phyloP scores from a whole-genome alignment of 2,329 filamentous ascomycete genomes.

The Colletotrichum truncatum region DNA sequence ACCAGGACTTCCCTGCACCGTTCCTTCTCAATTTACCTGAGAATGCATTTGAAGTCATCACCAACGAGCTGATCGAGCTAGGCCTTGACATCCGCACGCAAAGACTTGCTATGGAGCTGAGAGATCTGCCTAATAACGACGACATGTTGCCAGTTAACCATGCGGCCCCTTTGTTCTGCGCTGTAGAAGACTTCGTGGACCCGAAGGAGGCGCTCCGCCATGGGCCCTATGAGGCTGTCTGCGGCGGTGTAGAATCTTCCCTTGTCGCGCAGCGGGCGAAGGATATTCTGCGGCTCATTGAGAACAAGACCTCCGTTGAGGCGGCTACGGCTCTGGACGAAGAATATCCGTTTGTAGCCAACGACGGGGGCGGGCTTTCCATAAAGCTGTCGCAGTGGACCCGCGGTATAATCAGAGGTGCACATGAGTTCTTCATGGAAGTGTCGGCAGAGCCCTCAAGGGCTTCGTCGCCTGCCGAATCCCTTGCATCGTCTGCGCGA shows the following conservation, averaged over 20 bases:
- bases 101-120: constrained; percentile 33
- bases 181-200: background rate
- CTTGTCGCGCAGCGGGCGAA: background rate
- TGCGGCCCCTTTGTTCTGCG: constrained; percentile 12
- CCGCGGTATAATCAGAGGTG: constrained; percentile 8
- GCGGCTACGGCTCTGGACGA: constrained; percentile 3
- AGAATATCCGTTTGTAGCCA: constrained; percentile 2
- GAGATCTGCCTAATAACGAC: background rate
- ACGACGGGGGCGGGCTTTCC: background rate
- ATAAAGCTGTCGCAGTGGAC: background rate
- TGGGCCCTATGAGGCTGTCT: constrained; percentile 9
- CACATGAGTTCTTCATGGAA: background rate
- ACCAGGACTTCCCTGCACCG: constrained; percentile 40
- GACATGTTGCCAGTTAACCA: background rate
- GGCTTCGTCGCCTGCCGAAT: constrained; percentile 7
- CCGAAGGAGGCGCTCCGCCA: background rate
- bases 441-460: background rate
- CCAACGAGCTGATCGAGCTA: constrained; percentile 34
- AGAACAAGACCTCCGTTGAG: constrained; percentile 9
- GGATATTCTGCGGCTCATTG: background rate
- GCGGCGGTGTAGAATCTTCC: background rate
- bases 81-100: constrained; percentile 49
- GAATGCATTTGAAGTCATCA: background rate
- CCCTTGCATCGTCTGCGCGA: background rate
- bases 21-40: constrained; percentile 35